Evolutionary conservation across 257 asterid species (phyloP).

Genomic region (Parsonsia alboflavescens): DNA sequence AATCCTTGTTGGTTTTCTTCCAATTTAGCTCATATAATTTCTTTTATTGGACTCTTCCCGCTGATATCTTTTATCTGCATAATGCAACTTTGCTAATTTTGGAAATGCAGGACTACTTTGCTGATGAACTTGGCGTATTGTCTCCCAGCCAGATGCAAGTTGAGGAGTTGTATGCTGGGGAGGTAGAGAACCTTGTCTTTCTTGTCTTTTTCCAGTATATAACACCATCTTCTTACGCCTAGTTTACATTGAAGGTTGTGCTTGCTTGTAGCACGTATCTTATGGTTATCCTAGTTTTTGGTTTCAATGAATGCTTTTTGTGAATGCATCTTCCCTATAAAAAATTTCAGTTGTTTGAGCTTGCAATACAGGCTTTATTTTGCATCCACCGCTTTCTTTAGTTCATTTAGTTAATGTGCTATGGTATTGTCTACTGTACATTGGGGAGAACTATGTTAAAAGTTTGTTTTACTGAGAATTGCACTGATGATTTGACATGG

Average conservation of each 20-base stretch:
- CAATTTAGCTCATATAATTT: not conserved
- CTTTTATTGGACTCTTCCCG: not conserved
- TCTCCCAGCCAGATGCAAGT: conserved; percentile 94
- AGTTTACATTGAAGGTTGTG: not conserved
- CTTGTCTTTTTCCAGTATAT: conserved; percentile 5
- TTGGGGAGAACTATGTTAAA: not conserved
- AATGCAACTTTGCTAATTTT: conserved; percentile 23
- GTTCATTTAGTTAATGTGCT: not conserved
- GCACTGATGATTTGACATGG: not conserved
- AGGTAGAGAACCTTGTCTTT: conserved; percentile 52
- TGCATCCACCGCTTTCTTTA: not conserved
- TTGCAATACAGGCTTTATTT: not conserved
- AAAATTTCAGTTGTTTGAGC: not conserved
- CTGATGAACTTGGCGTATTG: conserved; percentile 95
- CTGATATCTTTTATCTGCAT: conserved; percentile 14
- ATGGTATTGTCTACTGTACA: not conserved
- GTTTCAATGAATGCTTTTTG: not conserved
- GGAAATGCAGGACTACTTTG: conserved; percentile 76
- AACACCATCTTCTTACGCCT: conserved; percentile 4
- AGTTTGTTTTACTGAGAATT: not conserved
- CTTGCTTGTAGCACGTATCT: not conserved
- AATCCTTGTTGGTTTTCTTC: not conserved
- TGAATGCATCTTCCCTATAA: not conserved
- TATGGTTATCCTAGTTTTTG: not conserved
- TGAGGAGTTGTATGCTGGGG: conserved; percentile 78